Evolutionary conservation across 2,329 filamentous ascomycete genomes (phyloP).

Genomic region (Aspergillus pseudoviridinutans): DNA sequence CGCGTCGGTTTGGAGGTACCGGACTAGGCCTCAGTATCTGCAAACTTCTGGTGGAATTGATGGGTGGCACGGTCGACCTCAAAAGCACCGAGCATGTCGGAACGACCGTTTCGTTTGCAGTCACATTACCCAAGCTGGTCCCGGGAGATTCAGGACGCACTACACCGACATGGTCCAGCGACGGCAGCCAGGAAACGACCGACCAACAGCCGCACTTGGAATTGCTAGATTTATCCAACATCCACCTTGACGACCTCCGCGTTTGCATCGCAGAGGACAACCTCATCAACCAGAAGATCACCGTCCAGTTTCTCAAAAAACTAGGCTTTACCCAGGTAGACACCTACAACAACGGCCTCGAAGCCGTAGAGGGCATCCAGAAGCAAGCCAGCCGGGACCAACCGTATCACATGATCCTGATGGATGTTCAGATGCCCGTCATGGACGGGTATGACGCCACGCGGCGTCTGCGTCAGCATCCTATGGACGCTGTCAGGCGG

Average conservation of each 20-base stretch:
- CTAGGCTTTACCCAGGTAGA: conserved; percentile 80
- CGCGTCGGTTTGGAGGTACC: conserved; percentile 85
- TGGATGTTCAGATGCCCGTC: conserved; percentile 96
- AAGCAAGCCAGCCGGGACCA: conserved; percentile 64
- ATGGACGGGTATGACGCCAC: conserved; percentile 92
- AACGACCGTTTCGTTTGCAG: conserved; percentile 69
- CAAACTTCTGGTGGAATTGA: conserved; percentile 60
- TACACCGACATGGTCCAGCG: conserved; percentile 41
- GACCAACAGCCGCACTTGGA: conserved; percentile 35
- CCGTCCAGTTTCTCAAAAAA: conserved; percentile 72
- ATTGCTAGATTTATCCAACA: conserved; percentile 62
- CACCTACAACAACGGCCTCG: conserved; percentile 83
- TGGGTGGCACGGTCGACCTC: no score
- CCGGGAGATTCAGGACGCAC: no score
- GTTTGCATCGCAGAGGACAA: conserved; percentile 96
- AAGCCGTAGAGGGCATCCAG: conserved; percentile 79
- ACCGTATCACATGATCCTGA: conserved; percentile 86
- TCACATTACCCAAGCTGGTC: conserved; percentile 76
- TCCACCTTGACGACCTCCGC: conserved; percentile 73
- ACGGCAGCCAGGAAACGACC: conserved; percentile 50
- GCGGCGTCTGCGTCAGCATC: conserved; percentile 72
- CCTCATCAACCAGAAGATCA: conserved; percentile 89
- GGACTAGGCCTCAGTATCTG: conserved; percentile 90
- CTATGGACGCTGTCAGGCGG: conserved; percentile 17
- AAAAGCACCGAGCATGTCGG: conserved; percentile 21